Evolutionary conservation across 1,284 basidiomycete genomes (phyloP), one percentile per base, ranked within the genome.

Genomic region (Ustilago sp.): DNA sequence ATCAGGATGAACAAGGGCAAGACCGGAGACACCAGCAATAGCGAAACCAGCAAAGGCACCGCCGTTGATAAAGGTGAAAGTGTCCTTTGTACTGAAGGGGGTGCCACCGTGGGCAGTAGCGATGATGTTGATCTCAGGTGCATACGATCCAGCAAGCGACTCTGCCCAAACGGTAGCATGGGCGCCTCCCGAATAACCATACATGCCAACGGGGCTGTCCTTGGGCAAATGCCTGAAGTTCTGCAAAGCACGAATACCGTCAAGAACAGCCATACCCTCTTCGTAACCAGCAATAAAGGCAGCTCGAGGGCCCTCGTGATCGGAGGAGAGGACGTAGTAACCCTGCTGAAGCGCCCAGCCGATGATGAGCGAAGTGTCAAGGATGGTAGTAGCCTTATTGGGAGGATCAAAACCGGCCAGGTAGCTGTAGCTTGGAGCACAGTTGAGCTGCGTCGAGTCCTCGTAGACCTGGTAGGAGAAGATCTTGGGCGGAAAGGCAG

Each of bases 21-120:
- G 38, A 31, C 83, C 82, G 3, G 65, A 66, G 12, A 84, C 53
- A 41, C 81, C 83, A 1, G 75, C 72, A 7, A 72, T 17, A 23
- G 77, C 80, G 59, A 84, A 81, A 2, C 81, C 81, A 19, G 83
- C 70, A 45, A 75, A 80, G 23, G 57, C n/a, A 4, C 66, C 61
- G 13, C 43, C 53, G 68, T 80, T 79, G 61, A 83, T 62, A 57
- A 63, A 69, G 38, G 35, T 53, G 61, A 82, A 74, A 5, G 64
- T 70, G 47, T 63, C 58, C 43, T 60, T 51, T 28, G 65, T 59
- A 61, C 81, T 78, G 28, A 80, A 59, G 11, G 83, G 76, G 45
- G 81, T 74, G 9, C 84, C 84, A 43, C 84, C 84, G 36, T 80
- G 65, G 23, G 78, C 73, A 60, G 77, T 69, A 23, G 81, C 82